Conservation (phyloP, 2,329 filamentous ascomycete species). For the Raffaelea ambrosiae region DNA sequence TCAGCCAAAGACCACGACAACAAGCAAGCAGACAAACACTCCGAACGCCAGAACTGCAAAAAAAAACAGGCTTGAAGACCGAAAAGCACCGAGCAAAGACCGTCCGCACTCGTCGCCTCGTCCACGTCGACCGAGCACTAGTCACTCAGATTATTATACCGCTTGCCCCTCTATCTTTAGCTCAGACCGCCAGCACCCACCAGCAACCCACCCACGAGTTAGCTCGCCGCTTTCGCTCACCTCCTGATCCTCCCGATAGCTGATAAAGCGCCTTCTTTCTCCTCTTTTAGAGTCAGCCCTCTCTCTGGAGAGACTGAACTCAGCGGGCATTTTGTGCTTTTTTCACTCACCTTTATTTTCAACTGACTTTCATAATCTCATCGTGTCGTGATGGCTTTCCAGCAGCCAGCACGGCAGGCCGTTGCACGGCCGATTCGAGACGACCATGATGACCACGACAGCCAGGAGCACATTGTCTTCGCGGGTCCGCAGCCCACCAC, state of each 20-base stretch:
- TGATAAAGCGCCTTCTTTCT: constrained; percentile 2
- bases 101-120: too few relatives aligned
- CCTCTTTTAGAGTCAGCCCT: not conserved
- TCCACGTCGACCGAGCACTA: too few relatives aligned
- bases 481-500: constrained; percentile 28
- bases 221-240: constrained; percentile 2
- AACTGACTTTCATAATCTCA: not conserved
- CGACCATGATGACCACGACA: constrained; percentile 4
- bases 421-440: constrained; percentile 37
- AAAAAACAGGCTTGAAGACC: too few relatives aligned
- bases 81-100: too few relatives aligned
- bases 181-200: too few relatives aligned
- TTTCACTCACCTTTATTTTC: not conserved
- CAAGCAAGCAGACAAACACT: too few relatives aligned
- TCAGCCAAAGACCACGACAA: too few relatives aligned
- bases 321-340: not conserved
- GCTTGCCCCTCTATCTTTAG: not conserved
- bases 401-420: constrained; percentile 29
- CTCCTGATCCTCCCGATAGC: constrained; percentile 5
- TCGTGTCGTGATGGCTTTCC: constrained; percentile 13
- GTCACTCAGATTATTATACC: not conserved
- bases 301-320: not conserved
- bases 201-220: too few relatives aligned
- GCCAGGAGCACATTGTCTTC: not conserved
- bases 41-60: too few relatives aligned